A percentile compares a stretch with the other conserved stretches of the same genome.
These are phyloP conservation scores for Morella rubra DNA, from an alignment of 306 rosid genomes.

Conservation along the genomic window DNA sequence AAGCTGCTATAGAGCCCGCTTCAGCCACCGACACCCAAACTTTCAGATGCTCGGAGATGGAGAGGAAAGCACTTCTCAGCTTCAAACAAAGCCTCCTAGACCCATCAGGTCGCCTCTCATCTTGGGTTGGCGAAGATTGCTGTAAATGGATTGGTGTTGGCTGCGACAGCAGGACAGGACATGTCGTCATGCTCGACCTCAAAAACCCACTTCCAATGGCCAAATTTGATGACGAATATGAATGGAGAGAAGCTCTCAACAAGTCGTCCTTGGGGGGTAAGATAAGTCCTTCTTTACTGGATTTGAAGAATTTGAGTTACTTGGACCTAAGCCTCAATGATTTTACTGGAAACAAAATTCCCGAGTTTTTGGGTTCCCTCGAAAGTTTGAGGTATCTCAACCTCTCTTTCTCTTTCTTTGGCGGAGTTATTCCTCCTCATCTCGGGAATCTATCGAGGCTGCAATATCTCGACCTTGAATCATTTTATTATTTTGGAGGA, in stretches of 20 bases:
- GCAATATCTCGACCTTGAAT: not conserved
- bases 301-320: no score
- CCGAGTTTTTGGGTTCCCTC: no score
- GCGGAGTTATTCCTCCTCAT: no score
- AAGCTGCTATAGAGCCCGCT: no score
- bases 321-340: no score
- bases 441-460: no score
- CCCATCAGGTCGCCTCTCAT: not conserved
- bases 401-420: no score
- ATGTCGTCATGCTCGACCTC: constrained; percentile 13
- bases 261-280: not conserved
- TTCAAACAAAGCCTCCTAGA: constrained; percentile 22
- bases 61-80: not conserved
- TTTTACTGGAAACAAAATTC: no score
- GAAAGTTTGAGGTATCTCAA: no score
- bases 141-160: constrained; percentile 30
- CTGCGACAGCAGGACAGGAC: constrained; percentile 26
- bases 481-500: not conserved
- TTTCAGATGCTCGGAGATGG: not conserved
- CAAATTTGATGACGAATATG: no score
- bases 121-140: not conserved
- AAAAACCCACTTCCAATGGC: not conserved
- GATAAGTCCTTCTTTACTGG: no score
- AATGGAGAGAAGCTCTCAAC: not conserved
- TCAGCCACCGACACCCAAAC: not conserved